Conservation (phyloP, 1,284 basidiomycete genomes). For the Trametes hirsuta region DNA sequence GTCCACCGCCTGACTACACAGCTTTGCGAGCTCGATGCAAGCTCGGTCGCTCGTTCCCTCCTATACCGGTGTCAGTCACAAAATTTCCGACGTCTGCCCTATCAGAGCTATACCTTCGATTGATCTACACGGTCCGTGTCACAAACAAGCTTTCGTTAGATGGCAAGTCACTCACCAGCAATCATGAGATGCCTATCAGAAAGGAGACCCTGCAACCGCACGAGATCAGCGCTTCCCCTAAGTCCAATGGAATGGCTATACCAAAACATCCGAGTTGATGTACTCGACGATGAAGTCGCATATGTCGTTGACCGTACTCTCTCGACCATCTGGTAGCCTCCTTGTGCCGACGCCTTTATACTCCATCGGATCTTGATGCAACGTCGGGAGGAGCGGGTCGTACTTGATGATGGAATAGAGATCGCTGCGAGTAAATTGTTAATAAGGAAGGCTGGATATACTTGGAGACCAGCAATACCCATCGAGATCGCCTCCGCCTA, state of each 20-base stretch:
- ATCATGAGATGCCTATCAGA: constrained; percentile 74
- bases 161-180: constrained; percentile 53
- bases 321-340: constrained; percentile 47
- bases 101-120: constrained; percentile 51
- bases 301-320: constrained; percentile 73
- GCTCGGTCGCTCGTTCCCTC: constrained; percentile 64
- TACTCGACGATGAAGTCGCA: constrained; percentile 85
- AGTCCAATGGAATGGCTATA: constrained; percentile 28
- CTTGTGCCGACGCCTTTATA: constrained; percentile 46
- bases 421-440: constrained; percentile 29
- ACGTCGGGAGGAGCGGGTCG: constrained; percentile 52
- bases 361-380: constrained; percentile 51
- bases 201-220: constrained; percentile 55
- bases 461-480: constrained; percentile 49
- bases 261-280: constrained; percentile 78
- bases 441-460: neutral
- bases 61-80: constrained; percentile 37
- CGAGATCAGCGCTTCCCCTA: neutral
- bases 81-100: neutral
- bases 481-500: constrained; percentile 77
- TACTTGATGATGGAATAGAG: constrained; percentile 42
- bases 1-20: constrained; percentile 74
- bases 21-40: constrained; percentile 65
- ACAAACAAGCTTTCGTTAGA: neutral
- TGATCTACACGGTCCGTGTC: constrained; percentile 51